phyloP scores from a whole-genome alignment of 257 asterid species.

The Solanum chiquidenum region DNA sequence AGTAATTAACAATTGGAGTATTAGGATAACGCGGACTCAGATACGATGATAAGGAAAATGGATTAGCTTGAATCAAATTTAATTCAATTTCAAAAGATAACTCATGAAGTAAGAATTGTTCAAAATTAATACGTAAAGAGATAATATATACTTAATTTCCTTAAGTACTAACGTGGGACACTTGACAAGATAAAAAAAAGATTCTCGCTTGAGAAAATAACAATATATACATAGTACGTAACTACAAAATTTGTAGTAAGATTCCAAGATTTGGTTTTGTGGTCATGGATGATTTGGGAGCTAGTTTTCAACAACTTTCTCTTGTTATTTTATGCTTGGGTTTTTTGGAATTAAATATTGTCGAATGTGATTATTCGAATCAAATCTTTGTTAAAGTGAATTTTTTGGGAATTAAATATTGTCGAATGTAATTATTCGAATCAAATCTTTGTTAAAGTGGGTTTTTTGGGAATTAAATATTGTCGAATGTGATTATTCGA shows the following conservation, averaged over 20 bases:
- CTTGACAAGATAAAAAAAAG: background rate
- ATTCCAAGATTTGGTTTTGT: background rate
- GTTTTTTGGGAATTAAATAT: background rate
- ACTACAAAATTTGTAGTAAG: background rate
- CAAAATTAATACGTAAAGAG: background rate
- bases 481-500: background rate
- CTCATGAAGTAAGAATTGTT: accelerated
- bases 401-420: background rate
- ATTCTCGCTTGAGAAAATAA: background rate
- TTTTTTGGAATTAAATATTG: background rate
- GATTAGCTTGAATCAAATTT: background rate
- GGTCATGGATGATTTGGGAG: background rate
- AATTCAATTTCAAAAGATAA: background rate
- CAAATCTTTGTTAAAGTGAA: too few species aligned
- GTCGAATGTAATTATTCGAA: background rate
- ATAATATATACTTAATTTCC: background rate
- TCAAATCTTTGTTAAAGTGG: too few species aligned
- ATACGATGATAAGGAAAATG: background rate
- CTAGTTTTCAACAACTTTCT: background rate
- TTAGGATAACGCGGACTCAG: background rate
- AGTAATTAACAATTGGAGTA: background rate
- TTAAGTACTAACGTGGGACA: background rate
- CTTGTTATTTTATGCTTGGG: background rate
- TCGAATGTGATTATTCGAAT: background rate
- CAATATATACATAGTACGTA: background rate